Evolutionary conservation across 2,329 filamentous ascomycete species (phyloP).

Genomic region (Penicillium decumbens): DNA sequence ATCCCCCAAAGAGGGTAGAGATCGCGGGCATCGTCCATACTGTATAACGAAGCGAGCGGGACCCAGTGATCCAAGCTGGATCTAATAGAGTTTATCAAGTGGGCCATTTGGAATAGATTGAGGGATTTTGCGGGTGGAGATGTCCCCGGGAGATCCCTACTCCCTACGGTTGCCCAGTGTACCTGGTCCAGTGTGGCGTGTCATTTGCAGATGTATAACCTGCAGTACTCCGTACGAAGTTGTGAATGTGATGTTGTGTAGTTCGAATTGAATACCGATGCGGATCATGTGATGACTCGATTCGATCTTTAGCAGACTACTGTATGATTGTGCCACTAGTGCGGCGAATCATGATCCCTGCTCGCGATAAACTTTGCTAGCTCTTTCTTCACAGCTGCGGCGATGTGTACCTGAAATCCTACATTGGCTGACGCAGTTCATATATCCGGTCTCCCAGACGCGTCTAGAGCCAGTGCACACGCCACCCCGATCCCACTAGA

Average conservation of each 20-base stretch:
- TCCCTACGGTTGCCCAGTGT: slow-evolving; percentile 5
- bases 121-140: slow-evolving; percentile 18
- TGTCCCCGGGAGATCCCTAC: slow-evolving; percentile 14
- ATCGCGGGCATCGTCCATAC: slow-evolving; percentile 4
- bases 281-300: not conserved
- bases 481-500: slow-evolving; percentile 6
- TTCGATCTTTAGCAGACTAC: not conserved
- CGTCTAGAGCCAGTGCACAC: slow-evolving; percentile 8
- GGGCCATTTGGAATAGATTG: not conserved
- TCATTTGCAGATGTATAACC: not conserved
- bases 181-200: not conserved
- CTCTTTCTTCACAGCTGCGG: not conserved
- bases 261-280: not conserved
- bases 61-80: not conserved
- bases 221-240: too few relatives aligned
- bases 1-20: not conserved
- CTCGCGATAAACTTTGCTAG: not conserved
- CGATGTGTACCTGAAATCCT: not conserved
- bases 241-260: not conserved
- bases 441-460: not conserved
- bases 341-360: not conserved
- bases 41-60: not conserved
- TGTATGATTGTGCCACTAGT: not conserved
- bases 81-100: slow-evolving; percentile 12
- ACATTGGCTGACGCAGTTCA: not conserved